Evolutionary conservation across 106 monocot genomes (phyloP).

Genomic region (Ottelia alismoides): DNA sequence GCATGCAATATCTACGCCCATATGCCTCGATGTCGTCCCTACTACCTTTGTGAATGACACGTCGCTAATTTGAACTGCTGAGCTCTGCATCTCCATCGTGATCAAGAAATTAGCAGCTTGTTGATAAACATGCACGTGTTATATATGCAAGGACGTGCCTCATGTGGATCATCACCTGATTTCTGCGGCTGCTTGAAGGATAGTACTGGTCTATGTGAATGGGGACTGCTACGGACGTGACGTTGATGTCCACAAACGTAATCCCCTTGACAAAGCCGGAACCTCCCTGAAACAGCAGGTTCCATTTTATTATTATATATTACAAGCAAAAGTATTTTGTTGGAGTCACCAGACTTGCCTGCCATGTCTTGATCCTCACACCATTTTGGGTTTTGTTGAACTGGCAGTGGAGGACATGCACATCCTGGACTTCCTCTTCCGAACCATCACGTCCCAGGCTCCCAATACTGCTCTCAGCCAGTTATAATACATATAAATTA

Average conservation of each 20-base stretch:
- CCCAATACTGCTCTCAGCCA: slow-evolving; percentile 11
- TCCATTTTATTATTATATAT: no score
- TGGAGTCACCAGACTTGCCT: slow-evolving; percentile 10
- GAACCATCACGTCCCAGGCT: slow-evolving; percentile 10
- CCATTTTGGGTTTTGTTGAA: slow-evolving; percentile 12
- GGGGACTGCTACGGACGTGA: slow-evolving; percentile 9
- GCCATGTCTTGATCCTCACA: slow-evolving; percentile 33
- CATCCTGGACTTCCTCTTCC: neutral
- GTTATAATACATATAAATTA: no score
- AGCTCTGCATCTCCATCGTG: slow-evolving; percentile 4
- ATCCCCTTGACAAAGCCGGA: slow-evolving; percentile 21
- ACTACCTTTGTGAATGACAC: slow-evolving; percentile 4
- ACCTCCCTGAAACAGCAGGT: no score
- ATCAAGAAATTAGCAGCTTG: no score
- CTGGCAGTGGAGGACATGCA: slow-evolving; percentile 7
- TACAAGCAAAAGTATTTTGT: no score
- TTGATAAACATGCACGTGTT: no score
- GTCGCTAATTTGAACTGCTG: slow-evolving; percentile 17
- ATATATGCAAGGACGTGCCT: no score
- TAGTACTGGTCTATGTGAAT: slow-evolving; percentile 33
- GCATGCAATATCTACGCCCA: slow-evolving; percentile 4
- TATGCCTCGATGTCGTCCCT: slow-evolving; percentile 4
- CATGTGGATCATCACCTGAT: no score
- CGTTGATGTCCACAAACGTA: slow-evolving; percentile 6
- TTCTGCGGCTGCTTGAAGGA: neutral